Percentiles rank a stretch among this genome's conserved stretches.
Evolutionary conservation across 805 yeast species (phyloP).

Genomic region (Metschnikowia lunata): DNA sequence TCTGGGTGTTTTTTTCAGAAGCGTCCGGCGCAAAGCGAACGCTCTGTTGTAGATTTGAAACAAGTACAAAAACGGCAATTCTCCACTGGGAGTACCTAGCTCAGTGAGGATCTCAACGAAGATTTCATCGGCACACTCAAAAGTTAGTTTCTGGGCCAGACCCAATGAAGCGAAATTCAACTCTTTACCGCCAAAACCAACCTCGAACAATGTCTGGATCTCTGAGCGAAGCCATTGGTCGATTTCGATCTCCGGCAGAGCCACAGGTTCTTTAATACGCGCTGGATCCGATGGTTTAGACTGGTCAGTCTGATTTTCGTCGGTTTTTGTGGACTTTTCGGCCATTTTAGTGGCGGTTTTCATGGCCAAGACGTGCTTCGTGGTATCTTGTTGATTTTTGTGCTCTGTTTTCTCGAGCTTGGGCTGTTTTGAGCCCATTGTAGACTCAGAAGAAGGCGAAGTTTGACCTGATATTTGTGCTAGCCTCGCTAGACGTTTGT

Average conservation of each 20-base stretch:
- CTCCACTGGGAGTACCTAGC: slow-evolving; percentile 38
- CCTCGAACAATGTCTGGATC: slow-evolving; percentile 32
- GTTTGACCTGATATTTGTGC: slow-evolving; percentile 14
- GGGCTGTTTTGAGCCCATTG: slow-evolving; percentile 1
- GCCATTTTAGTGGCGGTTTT: neutral
- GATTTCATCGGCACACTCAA: slow-evolving; percentile 43
- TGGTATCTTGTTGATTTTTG: neutral
- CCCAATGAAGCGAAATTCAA: slow-evolving; percentile 20
- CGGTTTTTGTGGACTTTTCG: neutral
- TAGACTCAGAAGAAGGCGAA: too few species aligned
- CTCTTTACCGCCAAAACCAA: slow-evolving; percentile 23
- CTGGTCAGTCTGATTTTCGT: neutral
- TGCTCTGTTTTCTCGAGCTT: slow-evolving; percentile 1
- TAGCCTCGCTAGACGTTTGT: slow-evolving; percentile 51
- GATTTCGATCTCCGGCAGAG: slow-evolving; percentile 19
- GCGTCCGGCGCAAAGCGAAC: slow-evolving; percentile 37
- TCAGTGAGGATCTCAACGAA: slow-evolving; percentile 57
- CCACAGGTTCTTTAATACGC: too few species aligned
- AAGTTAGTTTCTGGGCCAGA: slow-evolving; percentile 19
- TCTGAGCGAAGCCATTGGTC: slow-evolving; percentile 41
- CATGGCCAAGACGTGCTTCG: too few species aligned
- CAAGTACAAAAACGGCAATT: slow-evolving; percentile 46
- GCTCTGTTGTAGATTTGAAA: slow-evolving; percentile 42
- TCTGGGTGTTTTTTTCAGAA: slow-evolving; percentile 38
- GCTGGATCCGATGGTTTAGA: neutral